A percentile compares a stretch with the other conserved stretches of the same genome.
These are phyloP conservation scores for Aspergillus coremiiformis DNA, from an alignment of 495 filamentous ascomycete species.

Conservation along the genomic window DNA sequence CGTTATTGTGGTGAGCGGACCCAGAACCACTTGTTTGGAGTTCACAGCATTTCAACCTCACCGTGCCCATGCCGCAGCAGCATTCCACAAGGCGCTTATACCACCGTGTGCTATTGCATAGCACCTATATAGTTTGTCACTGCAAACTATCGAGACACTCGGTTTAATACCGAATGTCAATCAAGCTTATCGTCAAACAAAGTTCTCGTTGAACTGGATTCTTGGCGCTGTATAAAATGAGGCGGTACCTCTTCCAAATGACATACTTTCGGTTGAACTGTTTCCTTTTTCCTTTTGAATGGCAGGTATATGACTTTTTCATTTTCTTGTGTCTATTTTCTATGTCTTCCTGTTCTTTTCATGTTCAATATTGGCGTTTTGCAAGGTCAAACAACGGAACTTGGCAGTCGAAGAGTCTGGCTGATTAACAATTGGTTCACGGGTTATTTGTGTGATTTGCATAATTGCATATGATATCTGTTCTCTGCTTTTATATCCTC, in stretches of 20 bases:
- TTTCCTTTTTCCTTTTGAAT: slow-evolving; percentile 15
- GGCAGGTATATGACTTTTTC: slow-evolving; percentile 19
- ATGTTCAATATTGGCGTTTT: slow-evolving; percentile 31
- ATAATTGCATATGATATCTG: slow-evolving; percentile 16
- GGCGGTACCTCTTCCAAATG: slow-evolving; percentile 11
- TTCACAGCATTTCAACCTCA: not conserved
- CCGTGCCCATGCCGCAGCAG: not conserved
- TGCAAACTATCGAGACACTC: slow-evolving; percentile 3
- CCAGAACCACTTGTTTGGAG: not conserved
- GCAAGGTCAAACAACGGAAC: slow-evolving; percentile 20
- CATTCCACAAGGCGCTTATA: not conserved
- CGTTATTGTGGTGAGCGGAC: not conserved
- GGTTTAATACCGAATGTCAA: slow-evolving; percentile 3
- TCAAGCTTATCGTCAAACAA: not conserved
- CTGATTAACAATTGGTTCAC: slow-evolving; percentile 19
- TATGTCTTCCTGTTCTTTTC: slow-evolving; percentile 12
- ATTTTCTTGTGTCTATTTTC: slow-evolving; percentile 10
- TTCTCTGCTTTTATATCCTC: slow-evolving; percentile 3
- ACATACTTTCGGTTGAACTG: slow-evolving; percentile 11
- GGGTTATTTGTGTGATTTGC: slow-evolving; percentile 23
- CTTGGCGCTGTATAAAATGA: slow-evolving; percentile 20
- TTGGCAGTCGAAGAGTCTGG: slow-evolving; percentile 21
- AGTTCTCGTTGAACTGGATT: not conserved
- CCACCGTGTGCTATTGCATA: not conserved
- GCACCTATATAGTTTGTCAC: slow-evolving; percentile 13